Evolutionary conservation across 1,284 basidiomycete genomes (phyloP).

Genomic region (Porogramme epimiltina): DNA sequence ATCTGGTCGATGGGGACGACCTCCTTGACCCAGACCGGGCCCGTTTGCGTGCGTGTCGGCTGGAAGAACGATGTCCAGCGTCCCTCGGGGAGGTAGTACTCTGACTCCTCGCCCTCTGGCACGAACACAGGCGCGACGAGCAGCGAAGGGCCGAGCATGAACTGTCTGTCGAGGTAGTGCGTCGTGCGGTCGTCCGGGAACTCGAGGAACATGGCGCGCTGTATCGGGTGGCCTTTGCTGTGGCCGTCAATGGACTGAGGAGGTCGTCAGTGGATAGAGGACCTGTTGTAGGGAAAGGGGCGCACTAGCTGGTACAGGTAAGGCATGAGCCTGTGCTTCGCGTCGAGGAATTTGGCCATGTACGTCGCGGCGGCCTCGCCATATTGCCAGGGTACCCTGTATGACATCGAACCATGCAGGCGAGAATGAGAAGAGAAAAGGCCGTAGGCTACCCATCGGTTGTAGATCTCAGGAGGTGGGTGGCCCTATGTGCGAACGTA

Average conservation of each 20-base stretch:
- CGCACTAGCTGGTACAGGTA: constrained; percentile 66
- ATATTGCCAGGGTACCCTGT: constrained; percentile 78
- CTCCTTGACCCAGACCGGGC: constrained; percentile 61
- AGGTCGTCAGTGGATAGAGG: not conserved
- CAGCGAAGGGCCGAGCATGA: constrained; percentile 69
- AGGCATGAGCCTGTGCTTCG: constrained; percentile 76
- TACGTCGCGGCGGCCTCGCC: constrained; percentile 69
- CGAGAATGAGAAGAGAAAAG: constrained; percentile 73
- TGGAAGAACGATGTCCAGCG: constrained; percentile 69
- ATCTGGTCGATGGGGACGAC: constrained; percentile 58
- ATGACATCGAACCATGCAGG: constrained; percentile 71
- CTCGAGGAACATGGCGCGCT: constrained; percentile 76
- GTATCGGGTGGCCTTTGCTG: constrained; percentile 60
- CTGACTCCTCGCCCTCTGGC: constrained; percentile 53
- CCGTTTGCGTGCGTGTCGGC: constrained; percentile 46
- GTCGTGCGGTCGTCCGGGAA: constrained; percentile 69
- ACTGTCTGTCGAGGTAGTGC: constrained; percentile 67
- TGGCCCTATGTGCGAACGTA: constrained; percentile 47
- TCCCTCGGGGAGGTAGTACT: constrained; percentile 73
- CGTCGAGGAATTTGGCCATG: constrained; percentile 65
- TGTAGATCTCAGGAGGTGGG: constrained; percentile 70
- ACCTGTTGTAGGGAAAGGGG: no score
- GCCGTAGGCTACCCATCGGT: constrained; percentile 78
- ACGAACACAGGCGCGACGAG: constrained; percentile 78
- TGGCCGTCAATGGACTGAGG: constrained; percentile 61